Percentiles rank a stretch among this genome's conserved stretches.
phyloP scores from a whole-genome alignment of 2,329 filamentous ascomycete species.

The Ceratocystis cubensis region DNA sequence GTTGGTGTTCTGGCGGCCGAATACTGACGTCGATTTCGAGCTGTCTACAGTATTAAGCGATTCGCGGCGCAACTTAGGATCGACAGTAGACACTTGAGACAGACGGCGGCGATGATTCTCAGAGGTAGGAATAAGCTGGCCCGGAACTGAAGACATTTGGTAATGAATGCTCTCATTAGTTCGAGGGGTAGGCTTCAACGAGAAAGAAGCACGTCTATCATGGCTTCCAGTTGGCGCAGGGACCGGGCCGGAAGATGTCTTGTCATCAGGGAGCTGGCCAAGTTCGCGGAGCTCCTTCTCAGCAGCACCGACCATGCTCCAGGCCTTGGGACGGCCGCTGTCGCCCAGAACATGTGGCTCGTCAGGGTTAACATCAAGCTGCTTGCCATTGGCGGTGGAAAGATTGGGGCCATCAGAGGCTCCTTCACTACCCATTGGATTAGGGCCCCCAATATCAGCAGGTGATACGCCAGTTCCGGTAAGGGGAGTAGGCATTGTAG shows the following conservation, averaged over 20 bases:
- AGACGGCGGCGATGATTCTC: slow-evolving; percentile 12
- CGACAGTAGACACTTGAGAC: slow-evolving; percentile 6
- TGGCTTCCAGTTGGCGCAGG: background rate
- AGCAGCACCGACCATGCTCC: slow-evolving; percentile 40
- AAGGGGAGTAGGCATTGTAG: slow-evolving; percentile 1
- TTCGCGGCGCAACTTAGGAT: too few relatives aligned
- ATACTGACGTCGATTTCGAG: background rate
- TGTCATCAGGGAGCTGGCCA: slow-evolving; percentile 15
- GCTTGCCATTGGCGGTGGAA: background rate
- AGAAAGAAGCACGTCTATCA: slow-evolving; percentile 10
- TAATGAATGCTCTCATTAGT: slow-evolving; percentile 13
- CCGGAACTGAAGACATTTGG: slow-evolving; percentile 15
- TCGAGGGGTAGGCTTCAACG: slow-evolving; percentile 12
- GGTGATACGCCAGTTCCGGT: background rate
- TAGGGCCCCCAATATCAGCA: background rate
- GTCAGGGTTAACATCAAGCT: slow-evolving; percentile 16
- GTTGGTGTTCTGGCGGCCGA: background rate
- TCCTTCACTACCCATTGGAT: background rate
- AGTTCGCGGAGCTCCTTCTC: slow-evolving; percentile 41
- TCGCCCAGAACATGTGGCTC: slow-evolving; percentile 17
- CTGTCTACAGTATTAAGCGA: slow-evolving; percentile 1
- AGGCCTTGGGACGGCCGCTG: slow-evolving; percentile 13
- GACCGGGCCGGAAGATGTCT: background rate
- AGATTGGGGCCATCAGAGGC: slow-evolving; percentile 1
- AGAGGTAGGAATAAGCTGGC: slow-evolving; percentile 18